Evolutionary conservation across 2,329 filamentous ascomycete genomes (phyloP).

Genomic region (Botrytis fragariae): DNA sequence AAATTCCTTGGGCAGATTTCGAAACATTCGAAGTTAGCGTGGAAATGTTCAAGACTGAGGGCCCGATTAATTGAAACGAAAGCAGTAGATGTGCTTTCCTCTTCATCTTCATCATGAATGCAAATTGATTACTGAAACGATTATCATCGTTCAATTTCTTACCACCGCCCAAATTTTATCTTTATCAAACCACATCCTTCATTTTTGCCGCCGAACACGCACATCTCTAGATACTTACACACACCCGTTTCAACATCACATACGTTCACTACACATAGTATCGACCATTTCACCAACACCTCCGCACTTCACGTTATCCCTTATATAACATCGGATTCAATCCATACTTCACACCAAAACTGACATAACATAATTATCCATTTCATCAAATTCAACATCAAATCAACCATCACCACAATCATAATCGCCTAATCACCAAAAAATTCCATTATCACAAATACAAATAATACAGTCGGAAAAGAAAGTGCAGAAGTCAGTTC

Average conservation of each 20-base stretch:
- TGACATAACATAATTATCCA: not conserved
- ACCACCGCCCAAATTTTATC: not conserved
- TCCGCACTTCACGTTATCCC: not conserved
- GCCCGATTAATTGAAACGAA: not conserved
- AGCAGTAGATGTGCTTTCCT: not conserved
- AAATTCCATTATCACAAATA: not conserved
- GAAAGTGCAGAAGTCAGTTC: conserved; percentile 6
- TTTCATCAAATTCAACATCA: not conserved
- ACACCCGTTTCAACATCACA: not conserved
- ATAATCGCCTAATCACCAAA: not conserved
- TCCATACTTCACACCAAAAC: not conserved
- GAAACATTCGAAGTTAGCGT: not conserved
- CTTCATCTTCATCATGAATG: not conserved
- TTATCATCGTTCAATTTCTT: not conserved
- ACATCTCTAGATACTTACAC: not conserved
- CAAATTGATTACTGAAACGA: not conserved
- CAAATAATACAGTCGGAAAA: not conserved
- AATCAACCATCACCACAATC: not conserved
- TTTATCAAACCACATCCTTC: not conserved
- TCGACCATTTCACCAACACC: not conserved
- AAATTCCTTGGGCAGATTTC: not conserved
- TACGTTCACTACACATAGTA: not conserved
- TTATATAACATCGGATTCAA: not conserved
- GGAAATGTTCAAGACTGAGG: not conserved
- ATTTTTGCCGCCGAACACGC: not conserved